Percentiles rank a stretch among this genome's conserved stretches.
Conservation (phyloP, 2,329 filamentous ascomycete genomes). For the Trichophyton simii region DNA sequence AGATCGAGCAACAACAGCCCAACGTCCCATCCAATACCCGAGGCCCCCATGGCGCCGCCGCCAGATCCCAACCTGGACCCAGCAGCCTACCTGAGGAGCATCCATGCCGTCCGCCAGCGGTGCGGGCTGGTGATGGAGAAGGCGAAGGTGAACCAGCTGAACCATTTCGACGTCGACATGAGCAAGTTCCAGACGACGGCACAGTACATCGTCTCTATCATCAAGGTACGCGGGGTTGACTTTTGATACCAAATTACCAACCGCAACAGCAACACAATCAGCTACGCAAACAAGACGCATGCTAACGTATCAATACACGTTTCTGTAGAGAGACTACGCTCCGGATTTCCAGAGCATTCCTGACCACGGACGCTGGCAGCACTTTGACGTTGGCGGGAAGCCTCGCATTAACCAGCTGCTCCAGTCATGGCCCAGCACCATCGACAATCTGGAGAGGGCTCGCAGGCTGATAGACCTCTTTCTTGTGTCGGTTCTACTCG, state of each 20-base stretch:
- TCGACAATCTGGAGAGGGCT: slow-evolving; percentile 37
- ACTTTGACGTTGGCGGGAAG: slow-evolving; percentile 47
- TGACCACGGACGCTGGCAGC: slow-evolving; percentile 58
- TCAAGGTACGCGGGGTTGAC: slow-evolving; percentile 53
- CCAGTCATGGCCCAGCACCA: slow-evolving; percentile 33
- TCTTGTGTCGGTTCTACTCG: slow-evolving; percentile 47
- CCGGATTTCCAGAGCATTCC: slow-evolving; percentile 63
- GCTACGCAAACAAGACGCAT: neutral
- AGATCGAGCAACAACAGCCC: slow-evolving; percentile 32
- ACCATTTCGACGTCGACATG: slow-evolving; percentile 83
- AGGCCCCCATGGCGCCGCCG: slow-evolving; percentile 67
- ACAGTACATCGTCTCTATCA: slow-evolving; percentile 78
- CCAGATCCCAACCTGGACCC: slow-evolving; percentile 83
- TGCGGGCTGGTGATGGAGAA: slow-evolving; percentile 61
- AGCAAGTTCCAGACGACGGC: slow-evolving; percentile 72
- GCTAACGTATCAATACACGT: slow-evolving; percentile 6
- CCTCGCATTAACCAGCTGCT: slow-evolving; percentile 38
- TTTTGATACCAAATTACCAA: too few species aligned
- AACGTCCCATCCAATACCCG: slow-evolving; percentile 43
- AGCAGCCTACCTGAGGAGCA: slow-evolving; percentile 77
- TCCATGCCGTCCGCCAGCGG: slow-evolving; percentile 75
- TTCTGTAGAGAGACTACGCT: slow-evolving; percentile 50
- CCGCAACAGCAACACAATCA: too few species aligned
- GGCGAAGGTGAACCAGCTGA: slow-evolving; percentile 62
- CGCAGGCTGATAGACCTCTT: slow-evolving; percentile 49